Conservation (phyloP, 139 green algal species). For the Zygnema cylindricum region DNA sequence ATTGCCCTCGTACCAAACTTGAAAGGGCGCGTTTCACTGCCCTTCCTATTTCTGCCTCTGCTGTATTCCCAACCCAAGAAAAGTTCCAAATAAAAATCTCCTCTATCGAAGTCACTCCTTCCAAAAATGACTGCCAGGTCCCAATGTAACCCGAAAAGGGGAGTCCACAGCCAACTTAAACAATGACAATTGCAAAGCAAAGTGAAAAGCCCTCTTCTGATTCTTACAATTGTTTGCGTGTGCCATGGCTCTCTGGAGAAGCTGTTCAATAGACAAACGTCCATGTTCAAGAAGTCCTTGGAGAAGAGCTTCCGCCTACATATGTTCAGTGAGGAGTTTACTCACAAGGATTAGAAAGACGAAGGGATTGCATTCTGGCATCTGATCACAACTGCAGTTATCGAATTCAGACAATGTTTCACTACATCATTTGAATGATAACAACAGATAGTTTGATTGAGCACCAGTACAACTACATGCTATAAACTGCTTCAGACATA, state of each 20-base stretch:
- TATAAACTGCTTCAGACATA: too few species aligned
- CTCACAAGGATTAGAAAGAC: not conserved
- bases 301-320: slow-evolving; percentile 53
- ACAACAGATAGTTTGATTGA: too few species aligned
- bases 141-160: too few species aligned
- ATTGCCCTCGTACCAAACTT: slow-evolving; percentile 6
- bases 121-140: too few species aligned
- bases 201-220: too few species aligned
- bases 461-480: too few species aligned
- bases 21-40: slow-evolving; percentile 19
- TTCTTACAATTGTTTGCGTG: slow-evolving; percentile 18
- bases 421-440: not conserved
- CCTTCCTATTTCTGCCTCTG: not conserved
- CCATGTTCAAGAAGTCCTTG: slow-evolving; percentile 57
- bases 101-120: too few species aligned
- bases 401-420: not conserved
- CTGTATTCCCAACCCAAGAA: not conserved
- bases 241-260: slow-evolving; percentile 42
- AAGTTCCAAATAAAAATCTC: too few species aligned
- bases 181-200: too few species aligned
- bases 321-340: not conserved
- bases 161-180: too few species aligned
- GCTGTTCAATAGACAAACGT: slow-evolving; percentile 38
- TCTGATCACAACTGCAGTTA: not conserved
- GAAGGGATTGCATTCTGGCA: not conserved